phyloP scores from a whole-genome alignment of 345 rosid species.

The Camelina neglecta region DNA sequence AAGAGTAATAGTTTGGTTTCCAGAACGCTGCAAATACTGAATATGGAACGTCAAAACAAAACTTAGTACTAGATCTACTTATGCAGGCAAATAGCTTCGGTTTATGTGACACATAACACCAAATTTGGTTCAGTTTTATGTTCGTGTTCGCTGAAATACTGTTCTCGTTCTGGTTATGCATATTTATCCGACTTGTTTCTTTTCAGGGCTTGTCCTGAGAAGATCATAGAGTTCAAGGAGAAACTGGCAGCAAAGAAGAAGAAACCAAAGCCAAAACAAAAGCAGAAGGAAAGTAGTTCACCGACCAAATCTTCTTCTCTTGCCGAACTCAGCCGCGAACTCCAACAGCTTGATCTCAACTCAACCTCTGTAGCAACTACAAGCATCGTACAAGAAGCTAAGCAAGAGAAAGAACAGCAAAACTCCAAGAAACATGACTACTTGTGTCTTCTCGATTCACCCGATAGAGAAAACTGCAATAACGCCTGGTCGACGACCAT shows the following conservation, averaged over 20 bases:
- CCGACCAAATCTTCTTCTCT: constrained; percentile 35
- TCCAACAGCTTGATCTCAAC: constrained; percentile 65
- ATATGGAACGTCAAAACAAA: neutral
- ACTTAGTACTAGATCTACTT: neutral
- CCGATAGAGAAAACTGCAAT: constrained; percentile 20
- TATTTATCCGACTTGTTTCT: constrained; percentile 9
- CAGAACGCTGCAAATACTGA: neutral
- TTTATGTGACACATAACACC: neutral
- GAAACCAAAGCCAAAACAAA: constrained; percentile 46
- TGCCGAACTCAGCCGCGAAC: constrained; percentile 59
- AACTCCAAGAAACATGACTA: constrained; percentile 28
- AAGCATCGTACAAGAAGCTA: constrained; percentile 42
- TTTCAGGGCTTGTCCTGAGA: constrained; percentile 88
- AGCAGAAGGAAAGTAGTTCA: constrained; percentile 49
- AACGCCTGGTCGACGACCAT: constrained; percentile 13
- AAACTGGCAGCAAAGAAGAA: constrained; percentile 57
- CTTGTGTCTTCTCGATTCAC: constrained; percentile 39
- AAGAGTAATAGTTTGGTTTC: constrained; percentile 3
- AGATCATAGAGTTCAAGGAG: constrained; percentile 69
- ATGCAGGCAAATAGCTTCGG: constrained; percentile 7
- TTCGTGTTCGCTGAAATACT: constrained; percentile 1
- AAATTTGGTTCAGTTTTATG: constrained; percentile 1
- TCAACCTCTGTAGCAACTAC: constrained; percentile 30
- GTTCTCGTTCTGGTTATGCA: neutral
- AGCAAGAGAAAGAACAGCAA: constrained; percentile 34